Conservation (phyloP, 1,284 basidiomycete species). For the Sphagnurus paluster region DNA sequence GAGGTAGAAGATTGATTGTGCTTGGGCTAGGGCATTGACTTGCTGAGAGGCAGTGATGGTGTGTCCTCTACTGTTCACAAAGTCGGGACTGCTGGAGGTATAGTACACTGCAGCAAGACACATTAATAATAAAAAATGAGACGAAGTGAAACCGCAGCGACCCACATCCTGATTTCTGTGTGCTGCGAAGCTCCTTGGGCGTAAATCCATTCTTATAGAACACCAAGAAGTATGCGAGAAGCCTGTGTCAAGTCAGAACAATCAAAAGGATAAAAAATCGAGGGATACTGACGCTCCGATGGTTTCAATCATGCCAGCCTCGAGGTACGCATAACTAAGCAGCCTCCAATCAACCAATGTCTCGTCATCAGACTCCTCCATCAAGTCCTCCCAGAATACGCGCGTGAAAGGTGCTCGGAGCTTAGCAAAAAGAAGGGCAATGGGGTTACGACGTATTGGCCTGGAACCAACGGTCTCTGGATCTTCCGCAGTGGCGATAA, state of each 20-base stretch:
- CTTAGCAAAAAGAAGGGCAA: constrained; percentile 37
- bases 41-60: constrained; percentile 47
- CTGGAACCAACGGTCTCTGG: constrained; percentile 46
- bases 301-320: constrained; percentile 63
- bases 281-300: constrained; percentile 44
- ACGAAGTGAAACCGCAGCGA: background rate
- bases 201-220: constrained; percentile 65
- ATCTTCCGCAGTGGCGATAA: constrained; percentile 42
- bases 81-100: constrained; percentile 49
- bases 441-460: constrained; percentile 40
- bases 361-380: constrained; percentile 57
- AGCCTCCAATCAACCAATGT: constrained; percentile 60
- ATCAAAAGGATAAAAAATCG: background rate
- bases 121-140: background rate
- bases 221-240: constrained; percentile 65
- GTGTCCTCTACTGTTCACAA: constrained; percentile 53
- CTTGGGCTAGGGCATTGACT: constrained; percentile 57
- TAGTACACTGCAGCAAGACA: constrained; percentile 40
- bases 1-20: constrained; percentile 67
- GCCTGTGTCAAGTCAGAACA: constrained; percentile 28
- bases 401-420: constrained; percentile 56
- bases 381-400: constrained; percentile 57
- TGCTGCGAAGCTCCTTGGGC: constrained; percentile 51
- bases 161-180: constrained; percentile 46
- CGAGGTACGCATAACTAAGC: constrained; percentile 68